These are phyloP conservation scores for Combretum micranthum DNA, from an alignment of 345 rosid genomes.

Conservation along the genomic window DNA sequence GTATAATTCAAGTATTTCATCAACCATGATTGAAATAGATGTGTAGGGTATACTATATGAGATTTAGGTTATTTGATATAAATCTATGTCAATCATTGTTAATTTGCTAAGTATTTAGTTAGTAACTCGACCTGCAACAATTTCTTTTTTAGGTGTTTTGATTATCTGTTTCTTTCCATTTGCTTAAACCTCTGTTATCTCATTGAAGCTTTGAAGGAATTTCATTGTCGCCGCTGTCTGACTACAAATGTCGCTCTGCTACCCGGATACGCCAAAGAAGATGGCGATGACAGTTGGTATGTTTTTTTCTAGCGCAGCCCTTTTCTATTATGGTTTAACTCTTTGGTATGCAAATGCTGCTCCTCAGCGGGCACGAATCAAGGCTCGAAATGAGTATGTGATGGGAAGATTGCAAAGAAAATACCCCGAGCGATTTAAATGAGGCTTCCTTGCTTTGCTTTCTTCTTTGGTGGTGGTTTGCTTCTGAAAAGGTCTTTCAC, in stretches of 20 bases:
- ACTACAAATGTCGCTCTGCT: constrained; percentile 43
- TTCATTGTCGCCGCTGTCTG: not conserved
- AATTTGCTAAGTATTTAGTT: no score
- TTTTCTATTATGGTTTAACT: constrained; percentile 43
- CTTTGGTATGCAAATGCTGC: constrained; percentile 43
- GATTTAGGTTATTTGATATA: no score
- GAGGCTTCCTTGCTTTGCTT: no score
- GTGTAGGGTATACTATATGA: no score
- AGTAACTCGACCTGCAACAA: no score
- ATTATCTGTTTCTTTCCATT: no score
- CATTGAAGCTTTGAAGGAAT: not conserved
- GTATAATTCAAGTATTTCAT: no score
- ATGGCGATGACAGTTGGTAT: constrained; percentile 52
- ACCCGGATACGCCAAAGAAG: constrained; percentile 58
- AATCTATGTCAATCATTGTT: no score
- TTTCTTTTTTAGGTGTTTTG: no score
- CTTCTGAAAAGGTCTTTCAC: no score
- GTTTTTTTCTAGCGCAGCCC: constrained; percentile 47
- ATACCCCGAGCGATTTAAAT: constrained; percentile 8
- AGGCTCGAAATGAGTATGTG: constrained; percentile 74
- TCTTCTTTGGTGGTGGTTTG: no score
- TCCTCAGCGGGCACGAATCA: constrained; percentile 74
- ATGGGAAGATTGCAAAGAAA: constrained; percentile 49
- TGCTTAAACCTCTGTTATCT: not conserved
- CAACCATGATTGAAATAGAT: no score